These are phyloP conservation scores for Boeremia exigua DNA, from an alignment of 2,329 filamentous ascomycete genomes.

Conservation along the genomic window DNA sequence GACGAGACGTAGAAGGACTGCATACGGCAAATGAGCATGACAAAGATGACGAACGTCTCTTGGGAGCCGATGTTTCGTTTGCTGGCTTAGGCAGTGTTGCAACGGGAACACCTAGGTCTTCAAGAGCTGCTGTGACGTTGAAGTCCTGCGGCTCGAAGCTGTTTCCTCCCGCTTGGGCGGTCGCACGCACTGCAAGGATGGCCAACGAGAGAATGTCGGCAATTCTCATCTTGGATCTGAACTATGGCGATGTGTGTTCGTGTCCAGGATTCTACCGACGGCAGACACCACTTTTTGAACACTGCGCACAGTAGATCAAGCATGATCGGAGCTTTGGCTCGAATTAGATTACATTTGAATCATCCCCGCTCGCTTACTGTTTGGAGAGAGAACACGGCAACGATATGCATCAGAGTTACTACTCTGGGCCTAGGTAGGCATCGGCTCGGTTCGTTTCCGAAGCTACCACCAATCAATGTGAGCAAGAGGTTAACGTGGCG, in stretches of 20 bases:
- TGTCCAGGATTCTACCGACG: neutral
- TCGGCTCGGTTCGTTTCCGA: neutral
- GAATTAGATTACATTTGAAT: neutral
- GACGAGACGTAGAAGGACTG: neutral
- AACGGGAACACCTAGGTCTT: constrained; percentile 26
- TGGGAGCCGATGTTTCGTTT: constrained; percentile 3
- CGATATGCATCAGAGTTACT: neutral
- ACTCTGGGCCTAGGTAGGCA: neutral
- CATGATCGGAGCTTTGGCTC: neutral
- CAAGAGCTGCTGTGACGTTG: constrained; percentile 28
- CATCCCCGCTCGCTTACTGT: neutral
- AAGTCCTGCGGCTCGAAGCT: constrained; percentile 28
- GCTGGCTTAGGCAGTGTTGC: constrained; percentile 22
- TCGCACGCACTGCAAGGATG: neutral
- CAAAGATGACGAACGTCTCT: constrained; percentile 3
- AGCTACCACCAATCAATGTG: neutral
- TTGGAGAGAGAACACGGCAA: neutral
- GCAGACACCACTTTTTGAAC: neutral
- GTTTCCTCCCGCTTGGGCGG: constrained; percentile 9
- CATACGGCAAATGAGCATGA: constrained; percentile 31
- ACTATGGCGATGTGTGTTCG: neutral
- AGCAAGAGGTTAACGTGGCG: neutral
- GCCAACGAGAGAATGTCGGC: neutral
- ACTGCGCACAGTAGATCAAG: neutral
- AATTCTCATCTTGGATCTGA: neutral